phyloP scores from a whole-genome alignment of 805 yeast species.

The Clavispora vitiphila region DNA sequence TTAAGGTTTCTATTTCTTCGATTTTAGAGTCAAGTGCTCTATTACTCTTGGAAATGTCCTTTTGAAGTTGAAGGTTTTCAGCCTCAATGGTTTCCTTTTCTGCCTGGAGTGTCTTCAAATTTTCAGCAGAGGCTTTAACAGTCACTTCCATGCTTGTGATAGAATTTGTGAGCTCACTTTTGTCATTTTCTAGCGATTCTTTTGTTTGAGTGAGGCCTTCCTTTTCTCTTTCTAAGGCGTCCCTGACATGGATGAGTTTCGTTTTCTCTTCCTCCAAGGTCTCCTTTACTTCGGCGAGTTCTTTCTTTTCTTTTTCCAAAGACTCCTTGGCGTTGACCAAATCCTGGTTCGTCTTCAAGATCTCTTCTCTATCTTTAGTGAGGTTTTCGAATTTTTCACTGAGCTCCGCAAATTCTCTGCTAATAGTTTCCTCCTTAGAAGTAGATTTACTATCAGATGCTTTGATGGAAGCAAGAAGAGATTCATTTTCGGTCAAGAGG shows the following conservation, averaged over 20 bases:
- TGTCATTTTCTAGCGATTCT: neutral
- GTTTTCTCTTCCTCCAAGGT: neutral
- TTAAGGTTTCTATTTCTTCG: slow-evolving; percentile 64
- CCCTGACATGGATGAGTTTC: neutral
- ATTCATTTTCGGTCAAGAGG: slow-evolving; percentile 3
- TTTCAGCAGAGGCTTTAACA: neutral
- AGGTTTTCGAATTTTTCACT: neutral
- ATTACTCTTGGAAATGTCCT: slow-evolving; percentile 11
- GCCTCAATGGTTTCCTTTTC: slow-evolving; percentile 1
- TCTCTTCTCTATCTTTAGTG: neutral
- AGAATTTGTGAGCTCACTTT: neutral
- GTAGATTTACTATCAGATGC: neutral
- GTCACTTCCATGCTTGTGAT: neutral
- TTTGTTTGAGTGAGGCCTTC: neutral
- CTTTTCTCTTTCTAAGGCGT: neutral
- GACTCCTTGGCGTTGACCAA: neutral
- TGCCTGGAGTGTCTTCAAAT: neutral
- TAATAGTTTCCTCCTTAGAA: neutral
- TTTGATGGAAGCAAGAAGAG: neutral
- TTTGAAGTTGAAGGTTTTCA: slow-evolving; percentile 6
- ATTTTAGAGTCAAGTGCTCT: slow-evolving; percentile 34
- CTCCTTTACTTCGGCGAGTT: neutral
- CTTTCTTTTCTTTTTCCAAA: neutral
- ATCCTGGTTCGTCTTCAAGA: neutral
- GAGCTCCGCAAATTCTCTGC: too few species aligned